Base-by-base conservation (phyloP, 805 yeast genomes). In the Cyberlindnera xishuangbannaensis region DNA sequence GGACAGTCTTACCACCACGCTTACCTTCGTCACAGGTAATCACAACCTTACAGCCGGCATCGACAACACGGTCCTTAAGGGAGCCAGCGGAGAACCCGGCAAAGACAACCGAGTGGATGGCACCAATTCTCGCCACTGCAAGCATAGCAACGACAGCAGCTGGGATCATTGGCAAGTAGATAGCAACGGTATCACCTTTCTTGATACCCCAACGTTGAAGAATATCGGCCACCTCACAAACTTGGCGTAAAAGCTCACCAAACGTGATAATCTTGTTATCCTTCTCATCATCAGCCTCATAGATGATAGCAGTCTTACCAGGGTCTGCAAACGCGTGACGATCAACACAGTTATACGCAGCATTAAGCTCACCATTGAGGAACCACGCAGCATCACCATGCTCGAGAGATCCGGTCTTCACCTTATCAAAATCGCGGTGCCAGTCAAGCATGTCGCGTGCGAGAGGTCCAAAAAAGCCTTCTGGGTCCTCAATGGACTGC, bases 71-170 rank as follows among this genome's bases (percentile, higher is more conserved):
- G 64, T 92, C 98, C 54, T 72, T 75, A 55, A 90, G 76, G 16
- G 97, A 90, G 30, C 95, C 92, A 22, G 96, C 80, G 21, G 94
- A 80, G 66, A 90, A 90, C 15, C 98, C 98, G 24, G 97, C 98
- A 65, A 90, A 90, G 34, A 90, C 82, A 34, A 92, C 97, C 13
- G 97, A 83, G 63, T 90, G 98, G 34, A 90, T 68, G 21, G 98
- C 98, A 58, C 98, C 98, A 37, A 90, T 65, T 66, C 98, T 79
- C 22, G 78, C 83, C 54, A 87, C 79, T 29, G 98, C 98, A 54
- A 90, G 69, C 73, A 90, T 76, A n/a, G 98, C 83, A 37, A 92
- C 76, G 41, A 92, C 68, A 15, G 97, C 96, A 65, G 88, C 95
- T 31, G 97, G 95, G 41, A 88, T 88, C 98, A 92, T 90, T 55